Evolutionary conservation across 306 rosid species (phyloP).

Genomic region (Pterocarpus santalinus): DNA sequence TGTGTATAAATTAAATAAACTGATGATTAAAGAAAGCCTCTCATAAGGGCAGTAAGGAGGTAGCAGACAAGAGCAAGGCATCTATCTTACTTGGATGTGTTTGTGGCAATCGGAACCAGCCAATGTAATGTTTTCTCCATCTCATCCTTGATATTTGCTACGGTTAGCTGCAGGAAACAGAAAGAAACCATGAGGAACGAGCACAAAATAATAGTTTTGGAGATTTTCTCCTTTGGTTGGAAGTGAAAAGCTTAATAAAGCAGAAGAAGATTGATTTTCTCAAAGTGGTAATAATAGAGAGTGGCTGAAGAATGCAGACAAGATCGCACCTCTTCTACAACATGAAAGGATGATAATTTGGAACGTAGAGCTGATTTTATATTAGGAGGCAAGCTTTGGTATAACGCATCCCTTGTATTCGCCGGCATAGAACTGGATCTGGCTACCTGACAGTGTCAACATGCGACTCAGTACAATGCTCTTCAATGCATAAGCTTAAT

Average conservation of each 20-base stretch:
- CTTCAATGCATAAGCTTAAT: constrained; percentile 18
- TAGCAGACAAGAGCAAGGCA: constrained; percentile 37
- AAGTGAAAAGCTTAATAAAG: constrained; percentile 41
- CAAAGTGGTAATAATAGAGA: constrained; percentile 20
- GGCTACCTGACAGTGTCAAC: constrained; percentile 67
- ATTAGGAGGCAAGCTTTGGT: constrained; percentile 82
- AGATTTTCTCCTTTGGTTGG: constrained; percentile 21
- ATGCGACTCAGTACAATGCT: constrained; percentile 31
- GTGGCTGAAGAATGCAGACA: constrained; percentile 24
- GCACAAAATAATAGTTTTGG: background rate
- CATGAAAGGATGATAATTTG: constrained; percentile 62
- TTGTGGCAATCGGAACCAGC: constrained; percentile 82
- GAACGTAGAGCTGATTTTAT: constrained; percentile 72
- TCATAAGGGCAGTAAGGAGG: constrained; percentile 12
- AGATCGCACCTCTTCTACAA: constrained; percentile 68
- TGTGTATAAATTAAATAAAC: constrained; percentile 1
- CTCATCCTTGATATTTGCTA: constrained; percentile 72
- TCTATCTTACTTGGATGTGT: constrained; percentile 85
- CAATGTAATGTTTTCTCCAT: constrained; percentile 81
- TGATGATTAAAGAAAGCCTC: background rate
- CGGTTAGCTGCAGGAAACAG: constrained; percentile 64
- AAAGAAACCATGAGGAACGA: constrained; percentile 3
- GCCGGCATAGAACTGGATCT: constrained; percentile 73
- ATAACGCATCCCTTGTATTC: constrained; percentile 74
- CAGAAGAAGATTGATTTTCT: constrained; percentile 19